Conservation (phyloP, 169 alveolate genomes). For the Cryptosporidium parvum region DNA sequence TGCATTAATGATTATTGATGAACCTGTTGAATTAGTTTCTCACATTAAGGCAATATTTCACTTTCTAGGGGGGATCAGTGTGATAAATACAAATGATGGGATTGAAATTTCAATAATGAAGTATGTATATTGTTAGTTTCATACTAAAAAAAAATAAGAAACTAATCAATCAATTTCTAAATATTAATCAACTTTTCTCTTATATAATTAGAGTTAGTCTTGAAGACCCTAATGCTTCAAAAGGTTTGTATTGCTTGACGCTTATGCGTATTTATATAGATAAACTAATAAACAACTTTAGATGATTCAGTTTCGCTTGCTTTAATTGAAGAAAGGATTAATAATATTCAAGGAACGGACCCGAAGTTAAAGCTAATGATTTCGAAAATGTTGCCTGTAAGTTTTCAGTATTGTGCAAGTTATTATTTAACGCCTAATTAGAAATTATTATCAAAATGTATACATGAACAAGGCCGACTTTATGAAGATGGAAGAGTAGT, state of each 20-base stretch:
- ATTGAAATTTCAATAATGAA: slow-evolving; percentile 30
- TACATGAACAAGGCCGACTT: slow-evolving; percentile 7
- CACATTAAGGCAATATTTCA: slow-evolving; percentile 64
- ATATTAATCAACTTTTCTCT: background rate
- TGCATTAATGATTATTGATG: slow-evolving; percentile 1
- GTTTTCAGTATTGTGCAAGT: background rate
- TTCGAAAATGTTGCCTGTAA: slow-evolving; percentile 63
- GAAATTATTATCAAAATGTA: slow-evolving; percentile 18
- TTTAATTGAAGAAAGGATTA: slow-evolving; percentile 45
- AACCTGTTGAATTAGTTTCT: slow-evolving; percentile 52
- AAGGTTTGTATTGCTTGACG: slow-evolving; percentile 3
- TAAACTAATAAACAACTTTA: background rate
- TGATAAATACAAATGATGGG: background rate
- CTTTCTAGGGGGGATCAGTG: slow-evolving; percentile 55
- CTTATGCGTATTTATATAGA: background rate
- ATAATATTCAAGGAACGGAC: slow-evolving; percentile 63
- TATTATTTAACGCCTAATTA: background rate
- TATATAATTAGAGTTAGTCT: background rate
- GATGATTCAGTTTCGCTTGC: slow-evolving; percentile 44
- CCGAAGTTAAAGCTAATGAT: slow-evolving; percentile 51
- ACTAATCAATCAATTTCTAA: background rate
- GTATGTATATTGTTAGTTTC: slow-evolving; percentile 25
- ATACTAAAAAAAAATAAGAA: background rate
- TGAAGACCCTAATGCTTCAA: background rate
- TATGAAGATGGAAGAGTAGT: background rate